Conservation (phyloP, 1,284 basidiomycete genomes). For the Laetiporus sulphureus region DNA sequence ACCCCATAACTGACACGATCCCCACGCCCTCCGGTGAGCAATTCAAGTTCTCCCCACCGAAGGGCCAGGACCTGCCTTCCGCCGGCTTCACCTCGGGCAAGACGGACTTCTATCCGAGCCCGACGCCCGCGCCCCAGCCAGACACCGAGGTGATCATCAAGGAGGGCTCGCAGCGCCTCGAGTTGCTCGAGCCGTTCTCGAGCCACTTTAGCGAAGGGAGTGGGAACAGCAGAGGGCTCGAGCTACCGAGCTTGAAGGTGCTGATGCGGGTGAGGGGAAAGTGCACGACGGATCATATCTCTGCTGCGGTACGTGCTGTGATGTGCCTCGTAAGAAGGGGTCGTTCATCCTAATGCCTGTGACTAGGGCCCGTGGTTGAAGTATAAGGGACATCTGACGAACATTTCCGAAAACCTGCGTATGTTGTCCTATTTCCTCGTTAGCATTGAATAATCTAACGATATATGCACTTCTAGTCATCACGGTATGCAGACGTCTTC, state of each 20-base stretch:
- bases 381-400: conserved; percentile 94
- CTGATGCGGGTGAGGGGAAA: conserved; percentile 92
- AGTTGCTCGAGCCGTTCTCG: conserved; percentile 82
- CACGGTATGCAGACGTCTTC: conserved; percentile 30
- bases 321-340: conserved; percentile 3
- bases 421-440: conserved; percentile 27
- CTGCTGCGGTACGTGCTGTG: conserved; percentile 66
- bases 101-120: conserved; percentile 71
- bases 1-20: conserved; percentile 85
- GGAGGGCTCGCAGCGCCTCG: conserved; percentile 79
- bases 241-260: conserved; percentile 79
- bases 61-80: conserved; percentile 79
- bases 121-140: conserved; percentile 72
- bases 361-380: conserved; percentile 91
- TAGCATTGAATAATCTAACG: conserved; percentile 12
- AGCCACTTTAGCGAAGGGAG: conserved; percentile 62
- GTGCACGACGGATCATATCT: conserved; percentile 98
- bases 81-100: conserved; percentile 83
- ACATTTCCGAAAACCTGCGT: conserved; percentile 95
- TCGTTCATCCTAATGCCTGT: background rate
- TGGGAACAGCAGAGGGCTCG: conserved; percentile 51
- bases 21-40: conserved; percentile 64
- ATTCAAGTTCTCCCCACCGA: conserved; percentile 87
- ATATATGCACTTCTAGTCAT: conserved; percentile 45
- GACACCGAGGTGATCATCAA: conserved; percentile 78